Evolutionary conservation across 2,329 filamentous ascomycete species (phyloP).

Genomic region (Fusarium chaquense): DNA sequence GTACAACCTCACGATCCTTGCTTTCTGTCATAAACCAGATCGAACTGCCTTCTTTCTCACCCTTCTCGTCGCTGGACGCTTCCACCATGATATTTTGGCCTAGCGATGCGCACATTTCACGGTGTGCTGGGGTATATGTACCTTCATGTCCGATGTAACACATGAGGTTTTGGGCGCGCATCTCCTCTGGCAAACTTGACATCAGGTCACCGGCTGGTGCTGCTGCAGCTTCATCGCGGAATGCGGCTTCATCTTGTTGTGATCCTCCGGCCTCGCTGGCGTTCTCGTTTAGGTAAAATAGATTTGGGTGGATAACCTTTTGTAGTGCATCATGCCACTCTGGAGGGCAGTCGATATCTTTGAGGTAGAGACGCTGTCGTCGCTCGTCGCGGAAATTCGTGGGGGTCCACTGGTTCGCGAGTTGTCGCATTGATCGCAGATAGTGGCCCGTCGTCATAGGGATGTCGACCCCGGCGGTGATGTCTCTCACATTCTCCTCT

Average conservation of each 20-base stretch:
- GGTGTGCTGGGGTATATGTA: slow-evolving; percentile 93
- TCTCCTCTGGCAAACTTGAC: slow-evolving; percentile 86
- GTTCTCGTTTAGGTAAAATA: slow-evolving; percentile 92
- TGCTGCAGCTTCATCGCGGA: slow-evolving; percentile 66
- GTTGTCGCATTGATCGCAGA: slow-evolving; percentile 83
- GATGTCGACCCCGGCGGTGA: slow-evolving; percentile 77
- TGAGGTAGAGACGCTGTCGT: slow-evolving; percentile 90
- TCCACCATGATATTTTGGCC: slow-evolving; percentile 99
- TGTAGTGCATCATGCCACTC: slow-evolving; percentile 87
- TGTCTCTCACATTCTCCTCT: slow-evolving; percentile 89
- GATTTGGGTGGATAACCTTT: slow-evolving; percentile 79
- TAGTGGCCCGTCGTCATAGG: slow-evolving; percentile 92
- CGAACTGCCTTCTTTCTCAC: slow-evolving; percentile 86
- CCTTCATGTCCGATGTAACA: slow-evolving; percentile 98
- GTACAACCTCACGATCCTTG: slow-evolving; percentile 88
- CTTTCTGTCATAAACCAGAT: slow-evolving; percentile 99
- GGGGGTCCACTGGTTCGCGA: slow-evolving; percentile 84
- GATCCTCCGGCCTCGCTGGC: slow-evolving; percentile 59
- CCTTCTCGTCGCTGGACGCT: slow-evolving; percentile 77
- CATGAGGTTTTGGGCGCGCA: slow-evolving; percentile 97
- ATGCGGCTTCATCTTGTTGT: slow-evolving; percentile 55
- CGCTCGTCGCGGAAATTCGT: slow-evolving; percentile 82
- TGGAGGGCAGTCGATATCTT: slow-evolving; percentile 94
- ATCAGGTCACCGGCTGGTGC: slow-evolving; percentile 90
- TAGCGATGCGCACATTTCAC: slow-evolving; percentile 96